These are phyloP conservation scores for Pichia californica DNA, from an alignment of 805 yeast species.

Conservation along the genomic window DNA sequence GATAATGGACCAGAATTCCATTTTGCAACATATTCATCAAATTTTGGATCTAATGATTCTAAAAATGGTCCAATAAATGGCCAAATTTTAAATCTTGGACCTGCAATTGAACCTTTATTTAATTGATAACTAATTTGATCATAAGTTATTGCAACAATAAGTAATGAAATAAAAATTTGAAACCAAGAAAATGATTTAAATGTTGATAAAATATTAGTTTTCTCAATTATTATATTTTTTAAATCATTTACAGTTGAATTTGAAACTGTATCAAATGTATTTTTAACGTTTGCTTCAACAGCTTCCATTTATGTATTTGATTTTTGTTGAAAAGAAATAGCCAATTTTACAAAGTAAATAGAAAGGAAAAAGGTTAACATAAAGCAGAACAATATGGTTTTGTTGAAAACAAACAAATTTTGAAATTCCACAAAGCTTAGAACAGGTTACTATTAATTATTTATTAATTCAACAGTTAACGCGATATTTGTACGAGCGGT, in stretches of 20 bases:
- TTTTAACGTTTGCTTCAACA: neutral
- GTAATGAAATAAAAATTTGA: slow-evolving; percentile 41
- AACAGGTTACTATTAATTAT: no score
- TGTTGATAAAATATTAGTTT: neutral
- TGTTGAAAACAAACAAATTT: no score
- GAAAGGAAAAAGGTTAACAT: no score
- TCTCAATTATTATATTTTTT: neutral
- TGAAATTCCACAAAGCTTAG: no score
- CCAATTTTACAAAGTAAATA: neutral
- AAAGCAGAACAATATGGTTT: no score
- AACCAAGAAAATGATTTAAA: slow-evolving; percentile 38
- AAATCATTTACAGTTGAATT: slow-evolving; percentile 11
- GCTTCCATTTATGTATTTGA: no score
- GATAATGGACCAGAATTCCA: slow-evolving; percentile 94
- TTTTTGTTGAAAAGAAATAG: neutral
- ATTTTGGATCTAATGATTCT: slow-evolving; percentile 91
- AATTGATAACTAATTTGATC: slow-evolving; percentile 77
- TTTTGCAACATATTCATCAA: slow-evolving; percentile 85
- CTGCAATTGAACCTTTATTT: slow-evolving; percentile 84
- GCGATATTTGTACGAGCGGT: no score
- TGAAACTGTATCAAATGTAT: neutral
- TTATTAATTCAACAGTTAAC: no score
- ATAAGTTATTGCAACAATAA: slow-evolving; percentile 46
- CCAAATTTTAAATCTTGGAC: slow-evolving; percentile 83
- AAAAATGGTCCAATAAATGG: slow-evolving; percentile 95